These are phyloP conservation scores for Podochytrium sp. DNA, from an alignment of 192 early-diverging fungal genomes.

Conservation along the genomic window DNA sequence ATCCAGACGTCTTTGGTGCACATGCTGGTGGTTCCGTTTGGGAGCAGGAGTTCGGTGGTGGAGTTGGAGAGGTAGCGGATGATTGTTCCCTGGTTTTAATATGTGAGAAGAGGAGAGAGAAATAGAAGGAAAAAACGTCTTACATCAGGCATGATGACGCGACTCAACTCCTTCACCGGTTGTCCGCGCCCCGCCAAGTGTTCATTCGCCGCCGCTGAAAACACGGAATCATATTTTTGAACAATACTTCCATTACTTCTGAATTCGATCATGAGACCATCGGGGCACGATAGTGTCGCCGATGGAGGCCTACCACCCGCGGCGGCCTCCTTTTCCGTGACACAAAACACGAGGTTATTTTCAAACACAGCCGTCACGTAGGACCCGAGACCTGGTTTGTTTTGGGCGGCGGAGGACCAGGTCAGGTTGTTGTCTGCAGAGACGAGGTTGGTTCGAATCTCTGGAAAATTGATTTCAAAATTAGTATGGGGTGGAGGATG, in stretches of 20 bases:
- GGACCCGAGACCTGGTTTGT: neutral
- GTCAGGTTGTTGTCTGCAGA: conserved; percentile 13
- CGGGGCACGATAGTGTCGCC: conserved; percentile 11
- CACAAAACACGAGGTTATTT: conserved; percentile 29
- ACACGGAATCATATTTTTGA: conserved; percentile 22
- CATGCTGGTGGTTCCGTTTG: conserved; percentile 36
- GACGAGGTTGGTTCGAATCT: conserved; percentile 16
- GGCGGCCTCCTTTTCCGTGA: conserved; percentile 9
- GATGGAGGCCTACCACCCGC: too few species aligned
- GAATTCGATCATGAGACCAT: conserved; percentile 37
- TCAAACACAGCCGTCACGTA: conserved; percentile 26
- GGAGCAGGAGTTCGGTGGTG: conserved; percentile 20
- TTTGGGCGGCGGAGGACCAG: neutral
- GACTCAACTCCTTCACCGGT: conserved; percentile 24
- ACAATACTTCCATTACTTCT: conserved; percentile 21
- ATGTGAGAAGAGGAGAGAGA: neutral
- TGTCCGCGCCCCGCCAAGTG: neutral
- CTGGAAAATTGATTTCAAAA: neutral
- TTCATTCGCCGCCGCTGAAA: neutral
- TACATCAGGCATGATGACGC: conserved; percentile 30
- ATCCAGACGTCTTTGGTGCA: conserved; percentile 27
- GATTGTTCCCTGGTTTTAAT: conserved; percentile 37
- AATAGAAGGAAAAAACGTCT: conserved; percentile 12
- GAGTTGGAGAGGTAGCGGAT: conserved; percentile 32
- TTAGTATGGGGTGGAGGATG: neutral